Evolutionary conservation across 805 yeast genomes (phyloP), one percentile per base, ranked within the genome.

Genomic region (Lipomyces mesembrius): DNA sequence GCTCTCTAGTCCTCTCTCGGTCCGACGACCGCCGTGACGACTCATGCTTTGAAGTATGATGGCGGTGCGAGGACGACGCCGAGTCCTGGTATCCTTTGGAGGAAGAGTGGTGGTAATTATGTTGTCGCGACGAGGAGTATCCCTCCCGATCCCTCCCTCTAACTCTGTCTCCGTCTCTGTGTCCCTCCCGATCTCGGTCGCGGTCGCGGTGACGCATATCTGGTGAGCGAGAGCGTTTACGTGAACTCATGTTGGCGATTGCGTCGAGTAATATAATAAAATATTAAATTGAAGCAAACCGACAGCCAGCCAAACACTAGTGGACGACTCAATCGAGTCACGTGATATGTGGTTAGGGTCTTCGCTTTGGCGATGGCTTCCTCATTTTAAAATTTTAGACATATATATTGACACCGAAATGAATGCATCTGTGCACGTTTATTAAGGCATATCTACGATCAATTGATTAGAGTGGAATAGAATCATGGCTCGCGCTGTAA

Each of bases 401-500:
- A 29, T 7, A 5, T 7, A 7, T 29, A 29, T 29, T 1, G 32
- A 5, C 32, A 29, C 7, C 32, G 32, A 29, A 27, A 29, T 29
- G 29, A 27, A 27, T 27, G 29, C 29, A 27, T 27, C 29, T 29
- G 32, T 29, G 32, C 32, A 29, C 6, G 5, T 29, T 29, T 29
- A 29, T 4, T 29, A 29, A 29, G 32, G 32, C 32, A 5, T 29
- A 29, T 43, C 2, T 43, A 17, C 49, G 7, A 43, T 8, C 22
- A 43, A 43, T 43, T 43, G 22, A 43, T n/a, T n/a, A 43, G 49
- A 5, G 11, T 43, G 22, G 22, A 12, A 43, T 43, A 43, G 49
- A 43, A 43, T 43, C 49, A 85, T 85, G 88, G 74, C 81, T 62
- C 84, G 82, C 72, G 75, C 84, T 67, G 89, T 88, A 61, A 88